Percentiles rank a stretch among this genome's conserved stretches.
phyloP scores from a whole-genome alignment of 768 basidiomycete genomes.

The Zangia roseola region DNA sequence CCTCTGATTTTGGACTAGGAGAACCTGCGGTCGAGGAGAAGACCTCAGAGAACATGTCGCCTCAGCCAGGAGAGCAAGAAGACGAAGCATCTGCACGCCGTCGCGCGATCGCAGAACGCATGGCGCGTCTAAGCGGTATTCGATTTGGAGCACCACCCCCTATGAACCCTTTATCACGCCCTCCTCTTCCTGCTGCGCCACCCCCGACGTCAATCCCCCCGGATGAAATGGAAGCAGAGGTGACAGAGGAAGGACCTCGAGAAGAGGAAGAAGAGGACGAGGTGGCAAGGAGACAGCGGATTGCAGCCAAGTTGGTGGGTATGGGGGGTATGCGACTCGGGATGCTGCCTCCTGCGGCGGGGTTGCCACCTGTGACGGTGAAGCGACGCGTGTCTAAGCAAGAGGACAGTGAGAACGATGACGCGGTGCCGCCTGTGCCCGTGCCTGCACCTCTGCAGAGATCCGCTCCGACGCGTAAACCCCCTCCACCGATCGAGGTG shows the following conservation, averaged over 20 bases:
- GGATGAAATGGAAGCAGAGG: slow-evolving; percentile 21
- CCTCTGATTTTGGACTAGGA: slow-evolving; percentile 1
- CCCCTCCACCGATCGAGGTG: slow-evolving; percentile 22
- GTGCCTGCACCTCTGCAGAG: slow-evolving; percentile 33
- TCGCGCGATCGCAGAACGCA: slow-evolving; percentile 85
- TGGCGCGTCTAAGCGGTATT: slow-evolving; percentile 90
- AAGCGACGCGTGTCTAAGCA: slow-evolving; percentile 15
- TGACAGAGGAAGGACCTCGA: slow-evolving; percentile 20
- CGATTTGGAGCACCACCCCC: slow-evolving; percentile 69
- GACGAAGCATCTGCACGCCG: slow-evolving; percentile 54
- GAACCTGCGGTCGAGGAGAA: slow-evolving; percentile 16
- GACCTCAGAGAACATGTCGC: background rate
- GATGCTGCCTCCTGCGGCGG: slow-evolving; percentile 41
- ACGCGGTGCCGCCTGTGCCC: slow-evolving; percentile 25
- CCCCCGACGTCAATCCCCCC: slow-evolving; percentile 34
- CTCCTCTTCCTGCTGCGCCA: slow-evolving; percentile 38
- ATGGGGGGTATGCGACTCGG: slow-evolving; percentile 60
- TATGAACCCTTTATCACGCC: slow-evolving; percentile 35
- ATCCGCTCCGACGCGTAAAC: slow-evolving; percentile 31
- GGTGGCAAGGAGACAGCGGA: slow-evolving; percentile 51
- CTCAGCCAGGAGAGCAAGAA: slow-evolving; percentile 27
- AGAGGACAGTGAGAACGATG: slow-evolving; percentile 33
- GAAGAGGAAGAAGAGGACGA: slow-evolving; percentile 61
- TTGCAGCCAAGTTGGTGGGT: slow-evolving; percentile 51
- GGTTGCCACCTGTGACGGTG: slow-evolving; percentile 15